Conservation (phyloP, 202 grass and related monocot species). For the Zizania palustris region DNA sequence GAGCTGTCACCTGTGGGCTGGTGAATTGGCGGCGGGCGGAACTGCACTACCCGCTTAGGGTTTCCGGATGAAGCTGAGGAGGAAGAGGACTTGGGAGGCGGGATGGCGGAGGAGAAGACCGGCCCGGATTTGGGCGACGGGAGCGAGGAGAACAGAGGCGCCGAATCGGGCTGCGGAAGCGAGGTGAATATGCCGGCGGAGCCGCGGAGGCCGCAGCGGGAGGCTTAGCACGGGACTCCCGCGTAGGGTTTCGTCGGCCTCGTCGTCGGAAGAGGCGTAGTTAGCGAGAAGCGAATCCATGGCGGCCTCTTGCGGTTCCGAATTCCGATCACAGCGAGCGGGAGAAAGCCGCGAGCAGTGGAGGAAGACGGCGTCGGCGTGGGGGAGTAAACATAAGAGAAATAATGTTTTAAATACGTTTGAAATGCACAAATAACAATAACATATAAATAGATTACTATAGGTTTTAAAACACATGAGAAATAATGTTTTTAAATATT, state of each 20-base stretch:
- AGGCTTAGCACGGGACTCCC: background rate
- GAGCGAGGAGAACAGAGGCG: conserved; percentile 44
- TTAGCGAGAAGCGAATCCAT: conserved; percentile 91
- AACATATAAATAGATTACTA: too few species aligned
- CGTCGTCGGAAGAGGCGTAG: conserved; percentile 86
- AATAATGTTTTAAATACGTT: too few species aligned
- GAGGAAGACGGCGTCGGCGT: background rate
- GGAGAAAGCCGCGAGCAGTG: background rate
- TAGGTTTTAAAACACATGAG: too few species aligned
- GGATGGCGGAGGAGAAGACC: conserved; percentile 60
- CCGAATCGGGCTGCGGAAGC: conserved; percentile 58
- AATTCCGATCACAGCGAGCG: background rate
- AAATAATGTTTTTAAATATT: too few species aligned
- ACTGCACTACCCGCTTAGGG: conserved; percentile 81
- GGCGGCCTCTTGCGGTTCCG: background rate
- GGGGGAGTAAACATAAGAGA: background rate
- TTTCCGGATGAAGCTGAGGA: conserved; percentile 38
- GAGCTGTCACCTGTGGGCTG: conserved; percentile 46
- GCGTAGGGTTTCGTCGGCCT: conserved; percentile 47
- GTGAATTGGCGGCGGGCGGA: conserved; percentile 64
- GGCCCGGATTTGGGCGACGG: conserved; percentile 52
- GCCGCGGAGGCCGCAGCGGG: background rate
- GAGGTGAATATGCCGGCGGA: conserved; percentile 43
- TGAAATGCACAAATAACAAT: too few species aligned
- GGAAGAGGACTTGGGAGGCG: conserved; percentile 50